phyloP scores from a whole-genome alignment of 2,329 filamentous ascomycete species.

The Trichoderma breve region DNA sequence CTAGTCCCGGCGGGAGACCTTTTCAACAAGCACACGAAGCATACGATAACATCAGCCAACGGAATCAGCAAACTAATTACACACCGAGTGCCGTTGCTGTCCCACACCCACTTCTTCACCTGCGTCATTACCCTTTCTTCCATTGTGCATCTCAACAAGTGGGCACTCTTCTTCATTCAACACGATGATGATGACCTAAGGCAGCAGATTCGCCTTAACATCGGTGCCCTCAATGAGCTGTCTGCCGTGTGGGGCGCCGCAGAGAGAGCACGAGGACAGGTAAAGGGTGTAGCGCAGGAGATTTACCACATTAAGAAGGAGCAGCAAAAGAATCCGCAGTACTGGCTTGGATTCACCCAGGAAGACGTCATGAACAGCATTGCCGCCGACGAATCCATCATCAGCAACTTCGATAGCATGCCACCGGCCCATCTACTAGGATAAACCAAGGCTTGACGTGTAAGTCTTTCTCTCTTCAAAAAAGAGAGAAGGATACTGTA shows the following conservation, averaged over 20 bases:
- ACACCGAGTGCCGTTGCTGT: slow-evolving; percentile 67
- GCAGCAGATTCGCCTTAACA: slow-evolving; percentile 75
- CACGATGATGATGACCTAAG: slow-evolving; percentile 65
- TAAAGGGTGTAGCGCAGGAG: slow-evolving; percentile 76
- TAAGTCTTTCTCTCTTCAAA: neutral
- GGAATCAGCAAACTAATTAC: slow-evolving; percentile 74
- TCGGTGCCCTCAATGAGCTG: slow-evolving; percentile 69
- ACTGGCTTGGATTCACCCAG: slow-evolving; percentile 55
- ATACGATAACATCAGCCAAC: slow-evolving; percentile 76
- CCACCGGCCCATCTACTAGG: slow-evolving; percentile 20
- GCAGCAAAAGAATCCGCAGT: slow-evolving; percentile 50
- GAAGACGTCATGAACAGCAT: slow-evolving; percentile 56
- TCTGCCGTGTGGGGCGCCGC: slow-evolving; percentile 72
- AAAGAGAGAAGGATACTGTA: neutral
- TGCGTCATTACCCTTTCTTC: slow-evolving; percentile 76
- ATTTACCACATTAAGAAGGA: slow-evolving; percentile 62
- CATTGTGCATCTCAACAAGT: slow-evolving; percentile 78
- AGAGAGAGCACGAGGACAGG: slow-evolving; percentile 65
- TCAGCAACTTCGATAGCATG: slow-evolving; percentile 52
- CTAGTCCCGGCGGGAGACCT: slow-evolving; percentile 47
- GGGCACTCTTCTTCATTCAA: slow-evolving; percentile 61
- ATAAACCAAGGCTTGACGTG: neutral
- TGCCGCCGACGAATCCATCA: slow-evolving; percentile 57
- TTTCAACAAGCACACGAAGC: slow-evolving; percentile 70
- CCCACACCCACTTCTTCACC: slow-evolving; percentile 81